A percentile compares a stretch with the other conserved stretches of the same genome.
Conservation (phyloP, 1,139 yeast genomes). For the Yamadazyma friedrichii region DNA sequence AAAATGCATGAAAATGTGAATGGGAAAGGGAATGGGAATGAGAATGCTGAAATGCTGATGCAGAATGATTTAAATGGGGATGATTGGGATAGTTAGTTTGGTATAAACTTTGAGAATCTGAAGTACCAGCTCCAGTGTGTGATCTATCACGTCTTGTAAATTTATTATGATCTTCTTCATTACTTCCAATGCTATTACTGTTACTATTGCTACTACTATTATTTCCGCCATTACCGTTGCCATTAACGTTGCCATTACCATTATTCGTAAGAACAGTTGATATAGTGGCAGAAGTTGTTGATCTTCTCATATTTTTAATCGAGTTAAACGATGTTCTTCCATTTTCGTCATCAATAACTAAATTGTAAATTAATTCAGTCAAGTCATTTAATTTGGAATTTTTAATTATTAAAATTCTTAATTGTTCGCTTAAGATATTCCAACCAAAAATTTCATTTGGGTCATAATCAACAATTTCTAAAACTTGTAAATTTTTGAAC, state of each 20-base stretch:
- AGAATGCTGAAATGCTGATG: too few relatives aligned
- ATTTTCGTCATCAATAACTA: constrained; percentile 56
- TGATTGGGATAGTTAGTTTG: not conserved
- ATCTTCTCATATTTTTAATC: constrained; percentile 15
- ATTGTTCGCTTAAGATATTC: constrained; percentile 55
- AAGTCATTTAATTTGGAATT: constrained; percentile 51
- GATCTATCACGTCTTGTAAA: not conserved
- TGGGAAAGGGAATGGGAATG: constrained; percentile 4
- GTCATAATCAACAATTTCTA: constrained; percentile 59
- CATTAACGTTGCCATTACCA: constrained; percentile 10
- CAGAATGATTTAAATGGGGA: not conserved
- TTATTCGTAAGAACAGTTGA: constrained; percentile 5
- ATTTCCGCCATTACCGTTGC: constrained; percentile 9
- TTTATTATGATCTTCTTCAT: constrained; percentile 2
- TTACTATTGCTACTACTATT: constrained; percentile 1
- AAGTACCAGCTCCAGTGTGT: not conserved
- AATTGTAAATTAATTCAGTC: constrained; percentile 47
- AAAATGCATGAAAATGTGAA: constrained; percentile 1
- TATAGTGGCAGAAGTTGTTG: constrained; percentile 8
- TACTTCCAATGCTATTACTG: constrained; percentile 9
- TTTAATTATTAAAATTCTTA: constrained; percentile 54
- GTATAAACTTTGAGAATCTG: not conserved
- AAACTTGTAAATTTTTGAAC: constrained; percentile 61
- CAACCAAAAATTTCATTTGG: constrained; percentile 69
- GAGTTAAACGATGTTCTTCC: constrained; percentile 41